These are phyloP conservation scores for Zhuliangozyma blackwelliae DNA, from an alignment of 1,139 yeast species.

Conservation along the genomic window DNA sequence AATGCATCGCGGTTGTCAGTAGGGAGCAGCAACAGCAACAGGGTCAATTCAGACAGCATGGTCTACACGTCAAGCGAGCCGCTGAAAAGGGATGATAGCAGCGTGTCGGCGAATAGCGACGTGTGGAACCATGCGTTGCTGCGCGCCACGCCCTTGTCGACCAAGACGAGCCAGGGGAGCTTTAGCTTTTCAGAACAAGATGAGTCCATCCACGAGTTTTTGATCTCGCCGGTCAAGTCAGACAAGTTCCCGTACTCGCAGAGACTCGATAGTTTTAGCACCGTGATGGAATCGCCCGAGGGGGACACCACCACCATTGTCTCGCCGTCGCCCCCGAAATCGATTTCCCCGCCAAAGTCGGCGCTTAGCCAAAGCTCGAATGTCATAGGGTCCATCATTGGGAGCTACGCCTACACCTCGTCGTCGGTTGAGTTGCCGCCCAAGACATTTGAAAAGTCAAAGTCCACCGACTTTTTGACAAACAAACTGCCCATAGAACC, in stretches of 20 bases:
- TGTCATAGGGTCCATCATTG: constrained; percentile 26
- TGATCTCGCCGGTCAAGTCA: constrained; percentile 16
- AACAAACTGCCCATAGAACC: constrained; percentile 2
- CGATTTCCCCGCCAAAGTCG: constrained; percentile 10
- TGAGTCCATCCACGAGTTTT: constrained; percentile 23
- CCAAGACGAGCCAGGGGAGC: constrained; percentile 2
- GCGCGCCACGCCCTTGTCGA: not conserved
- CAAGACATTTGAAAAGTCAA: constrained; percentile 2
- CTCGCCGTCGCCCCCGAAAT: not conserved
- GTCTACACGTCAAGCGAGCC: too few relatives aligned
- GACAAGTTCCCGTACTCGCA: constrained; percentile 6
- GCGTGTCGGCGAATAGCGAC: too few relatives aligned
- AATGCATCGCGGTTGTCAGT: constrained; percentile 5
- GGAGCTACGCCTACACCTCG: constrained; percentile 26
- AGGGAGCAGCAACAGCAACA: constrained; percentile 1
- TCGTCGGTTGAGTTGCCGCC: constrained; percentile 15
- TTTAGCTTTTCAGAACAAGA: constrained; percentile 15
- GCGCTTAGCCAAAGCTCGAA: constrained; percentile 9
- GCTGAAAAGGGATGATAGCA: too few relatives aligned
- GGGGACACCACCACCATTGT: constrained; percentile 1
- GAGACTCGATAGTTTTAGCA: constrained; percentile 7
- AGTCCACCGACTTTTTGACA: constrained; percentile 2
- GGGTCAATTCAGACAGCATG: not conserved
- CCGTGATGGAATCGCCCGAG: constrained; percentile 11
- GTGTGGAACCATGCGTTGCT: too few relatives aligned